Percentiles rank a stretch among this genome's conserved stretches.
Conservation (phyloP, 306 rosid species). For the Pterocarpus macrocarpus region DNA sequence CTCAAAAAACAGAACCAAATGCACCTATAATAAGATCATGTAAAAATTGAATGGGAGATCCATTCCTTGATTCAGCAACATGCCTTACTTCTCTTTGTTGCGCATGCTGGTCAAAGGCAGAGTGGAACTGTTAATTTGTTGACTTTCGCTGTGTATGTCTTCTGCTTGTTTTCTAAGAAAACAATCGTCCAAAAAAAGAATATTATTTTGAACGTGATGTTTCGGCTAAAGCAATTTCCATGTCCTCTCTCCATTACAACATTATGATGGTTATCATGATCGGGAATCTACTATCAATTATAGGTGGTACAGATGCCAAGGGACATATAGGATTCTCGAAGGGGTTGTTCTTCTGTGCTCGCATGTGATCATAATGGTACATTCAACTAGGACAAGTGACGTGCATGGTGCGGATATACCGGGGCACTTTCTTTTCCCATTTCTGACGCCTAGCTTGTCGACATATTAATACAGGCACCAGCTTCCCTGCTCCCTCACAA, state of each 20-base stretch:
- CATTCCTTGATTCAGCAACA: not conserved
- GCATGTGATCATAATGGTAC: constrained; percentile 45
- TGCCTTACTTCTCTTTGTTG: not conserved
- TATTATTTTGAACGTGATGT: constrained; percentile 13
- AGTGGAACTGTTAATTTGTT: constrained; percentile 49
- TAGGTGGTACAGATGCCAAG: constrained; percentile 28
- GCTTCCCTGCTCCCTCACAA: too few species aligned
- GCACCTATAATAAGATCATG: too few species aligned
- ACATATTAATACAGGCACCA: not conserved
- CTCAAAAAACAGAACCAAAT: too few species aligned
- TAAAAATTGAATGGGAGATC: too few species aligned
- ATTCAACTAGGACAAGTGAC: constrained; percentile 31
- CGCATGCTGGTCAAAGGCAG: constrained; percentile 33
- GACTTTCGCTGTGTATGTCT: constrained; percentile 35
- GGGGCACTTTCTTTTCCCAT: constrained; percentile 27
- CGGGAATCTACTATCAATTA: not conserved
- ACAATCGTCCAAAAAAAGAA: not conserved
- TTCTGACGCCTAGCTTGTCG: not conserved
- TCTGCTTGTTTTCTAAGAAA: not conserved
- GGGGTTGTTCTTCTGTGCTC: constrained; percentile 5
- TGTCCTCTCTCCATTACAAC: constrained; percentile 40
- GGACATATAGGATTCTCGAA: not conserved
- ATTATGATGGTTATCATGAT: constrained; percentile 24
- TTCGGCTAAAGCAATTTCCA: constrained; percentile 50
- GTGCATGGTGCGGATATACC: constrained; percentile 40